These are phyloP conservation scores for Rhodotorula mucilaginosa DNA, from an alignment of 1,284 basidiomycete genomes.

Conservation along the genomic window DNA sequence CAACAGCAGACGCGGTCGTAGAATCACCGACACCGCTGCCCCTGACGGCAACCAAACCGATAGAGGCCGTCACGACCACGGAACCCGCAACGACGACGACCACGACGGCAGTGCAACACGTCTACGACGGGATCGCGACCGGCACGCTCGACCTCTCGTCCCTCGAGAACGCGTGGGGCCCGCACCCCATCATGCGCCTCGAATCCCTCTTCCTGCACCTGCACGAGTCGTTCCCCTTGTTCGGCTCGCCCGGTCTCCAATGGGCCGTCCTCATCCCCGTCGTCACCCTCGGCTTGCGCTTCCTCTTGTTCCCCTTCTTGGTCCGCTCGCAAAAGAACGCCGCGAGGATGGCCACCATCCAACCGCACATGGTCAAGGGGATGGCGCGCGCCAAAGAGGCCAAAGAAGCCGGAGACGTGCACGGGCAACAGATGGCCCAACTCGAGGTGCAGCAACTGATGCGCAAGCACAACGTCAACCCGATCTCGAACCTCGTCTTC, in stretches of 20 bases:
- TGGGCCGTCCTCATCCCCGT: conserved; percentile 60
- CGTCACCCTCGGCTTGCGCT: conserved; percentile 67
- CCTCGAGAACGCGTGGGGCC: conserved; percentile 36
- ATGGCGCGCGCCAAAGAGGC: conserved; percentile 58
- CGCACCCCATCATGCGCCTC: conserved; percentile 40
- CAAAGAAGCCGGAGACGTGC: conserved; percentile 56
- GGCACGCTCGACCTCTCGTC: conserved; percentile 37
- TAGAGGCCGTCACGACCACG: background rate
- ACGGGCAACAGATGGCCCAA: conserved; percentile 59
- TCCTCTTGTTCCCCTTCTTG: conserved; percentile 67
- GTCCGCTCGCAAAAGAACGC: conserved; percentile 66
- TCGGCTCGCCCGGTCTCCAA: conserved; percentile 42
- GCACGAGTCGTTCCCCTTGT: conserved; percentile 38
- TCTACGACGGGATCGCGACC: conserved; percentile 32
- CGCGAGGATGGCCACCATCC: conserved; percentile 66
- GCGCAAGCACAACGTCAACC: conserved; percentile 66
- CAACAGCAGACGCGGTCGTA: background rate
- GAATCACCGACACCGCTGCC: background rate
- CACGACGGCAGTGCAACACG: background rate
- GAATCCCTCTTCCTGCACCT: conserved; percentile 40
- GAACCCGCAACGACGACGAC: background rate
- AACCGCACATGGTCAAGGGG: conserved; percentile 59
- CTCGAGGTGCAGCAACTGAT: conserved; percentile 65
- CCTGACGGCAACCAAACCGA: background rate
- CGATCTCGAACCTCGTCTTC: conserved; percentile 60